Base-by-base conservation (phyloP, 1,139 yeast species). In the Nakaseomyces delphensis region DNA sequence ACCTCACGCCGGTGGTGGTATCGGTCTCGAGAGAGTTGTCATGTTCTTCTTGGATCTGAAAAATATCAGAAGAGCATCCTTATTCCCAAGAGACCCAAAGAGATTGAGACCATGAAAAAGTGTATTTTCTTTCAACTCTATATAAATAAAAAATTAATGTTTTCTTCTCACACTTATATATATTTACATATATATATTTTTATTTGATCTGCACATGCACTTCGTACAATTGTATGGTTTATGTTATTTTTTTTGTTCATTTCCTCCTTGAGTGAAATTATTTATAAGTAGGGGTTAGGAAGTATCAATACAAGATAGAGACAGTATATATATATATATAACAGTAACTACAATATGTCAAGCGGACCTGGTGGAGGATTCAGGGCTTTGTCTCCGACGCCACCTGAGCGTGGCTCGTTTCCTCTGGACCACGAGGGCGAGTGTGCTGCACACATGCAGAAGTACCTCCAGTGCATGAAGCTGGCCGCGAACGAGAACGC, bases 1-100 rank as follows among this genome's bases (percentile, higher is more conserved):
- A 52, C 98, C 99, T 40, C 99, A 91, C 59, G 99, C 96, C 20
- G 99, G 99, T 65, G 99, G 98, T 70, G 99, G 99, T 68, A 91
- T 91, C 64, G 99, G 99, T 57, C 72, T 91, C 54, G 99, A 91
- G 70, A 85, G 99, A 72, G 98, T 91, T 35, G 87, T 91, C 52
- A 91, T 91, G 97, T 91, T 91, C 77, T 91, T 76, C 79, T 76
- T 91, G 64, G 98, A 86, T 62, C 74, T 91, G 71, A 89, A 87
- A 72, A 93, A 91, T 69, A 91, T 91, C 57, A 85, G 99, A 69
- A 83, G 97, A 64, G 96, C 99, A 19, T 82, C 95, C 10, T 71
- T 91, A 63, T 91, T 91, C 91, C 99, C 99, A 63, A 84, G 99
- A 74, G 99, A 91, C 67, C 98, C 98, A 54, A 82, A 71, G 66